Evolutionary conservation across 1,284 basidiomycete species (phyloP).

Genomic region (Tranzscheliella williamsii): DNA sequence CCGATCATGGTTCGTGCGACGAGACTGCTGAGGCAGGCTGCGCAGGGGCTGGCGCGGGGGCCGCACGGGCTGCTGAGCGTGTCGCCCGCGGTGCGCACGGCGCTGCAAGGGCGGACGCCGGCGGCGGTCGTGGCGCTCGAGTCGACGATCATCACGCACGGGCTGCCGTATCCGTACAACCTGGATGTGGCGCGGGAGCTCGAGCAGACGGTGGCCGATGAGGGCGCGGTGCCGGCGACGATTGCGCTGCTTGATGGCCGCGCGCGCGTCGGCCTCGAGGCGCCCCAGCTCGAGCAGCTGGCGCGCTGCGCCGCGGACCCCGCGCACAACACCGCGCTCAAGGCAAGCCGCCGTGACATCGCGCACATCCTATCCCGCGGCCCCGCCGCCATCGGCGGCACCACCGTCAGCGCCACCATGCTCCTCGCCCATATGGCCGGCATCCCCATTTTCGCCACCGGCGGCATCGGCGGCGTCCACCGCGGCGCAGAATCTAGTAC

Average conservation of each 20-base stretch:
- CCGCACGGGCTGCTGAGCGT: constrained; percentile 20
- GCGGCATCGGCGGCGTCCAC: constrained; percentile 80
- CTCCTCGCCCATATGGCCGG: constrained; percentile 55
- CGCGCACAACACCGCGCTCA: constrained; percentile 63
- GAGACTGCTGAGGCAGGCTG: constrained; percentile 21
- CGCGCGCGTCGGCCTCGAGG: constrained; percentile 80
- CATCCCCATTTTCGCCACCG: constrained; percentile 60
- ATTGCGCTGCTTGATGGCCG: constrained; percentile 82
- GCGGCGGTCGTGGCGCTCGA: constrained; percentile 66
- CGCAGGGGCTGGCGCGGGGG: constrained; percentile 8
- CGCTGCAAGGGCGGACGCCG: constrained; percentile 7
- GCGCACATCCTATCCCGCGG: constrained; percentile 73
- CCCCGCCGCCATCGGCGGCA: constrained; percentile 72
- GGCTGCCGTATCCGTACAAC: constrained; percentile 70
- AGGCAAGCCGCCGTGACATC: constrained; percentile 86
- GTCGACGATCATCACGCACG: constrained; percentile 89
- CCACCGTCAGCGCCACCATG: constrained; percentile 83
- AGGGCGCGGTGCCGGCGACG: constrained; percentile 83
- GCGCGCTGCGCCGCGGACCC: constrained; percentile 64
- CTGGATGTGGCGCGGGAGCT: constrained; percentile 74
- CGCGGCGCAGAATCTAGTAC: constrained; percentile 85
- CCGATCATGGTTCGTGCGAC: constrained; percentile 26
- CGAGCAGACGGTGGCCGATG: constrained; percentile 76
- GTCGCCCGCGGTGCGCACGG: constrained; percentile 14
- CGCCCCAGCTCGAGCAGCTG: constrained; percentile 72